Base-by-base conservation (phyloP, 2,329 filamentous ascomycete genomes). In the Gnomoniopsis sp. region DNA sequence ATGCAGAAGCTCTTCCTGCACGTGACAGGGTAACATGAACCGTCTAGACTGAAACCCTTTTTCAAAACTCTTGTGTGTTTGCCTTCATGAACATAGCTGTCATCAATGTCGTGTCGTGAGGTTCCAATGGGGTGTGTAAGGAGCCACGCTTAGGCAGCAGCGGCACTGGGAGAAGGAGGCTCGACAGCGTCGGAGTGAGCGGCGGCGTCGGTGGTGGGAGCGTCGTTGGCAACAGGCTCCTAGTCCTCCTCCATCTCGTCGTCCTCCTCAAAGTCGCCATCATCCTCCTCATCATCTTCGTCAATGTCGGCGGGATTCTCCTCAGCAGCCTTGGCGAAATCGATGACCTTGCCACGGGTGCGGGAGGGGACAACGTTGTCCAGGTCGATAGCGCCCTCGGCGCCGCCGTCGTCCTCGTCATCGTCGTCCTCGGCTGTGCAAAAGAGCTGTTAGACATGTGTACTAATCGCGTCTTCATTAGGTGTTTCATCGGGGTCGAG, bases 361-460 rank as follows among this genome's bases (percentile, higher is more conserved):
- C 95, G 93, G 68, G 88, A 85, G 63, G 88, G 88, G 71, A 98
- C 87, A 73, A 98, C 96, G 83, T 98, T 98, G 73, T 85, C 84
- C 58, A 85, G 79, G 72, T 96, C 91, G 73, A 99, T 97, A 77
- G 93, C 93, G 72, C 96, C 90, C 81, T 96, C 85, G 74, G 90
- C 89, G 69, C 91, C 83, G 60, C 90, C 88, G 57, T 92, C 91
- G 48, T n/a, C n/a, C n/a, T 89, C 88, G 55, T 90, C 89, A 66
- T 88, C 88, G 58, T 78, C 82, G 57, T 64, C 59, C 66, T 73
- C 67, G 72, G 69, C 62, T 61, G 36, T 22, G 7, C 22, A 21
- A 53, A 49, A 43, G 51, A 12, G 61, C 6, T 48, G 52, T 63
- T 48, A 52, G 64, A 61, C 60, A 65, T 65, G 53, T 4, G 23